A percentile compares a stretch with the other conserved stretches of the same genome.
Conservation (phyloP, 805 yeast species). For the Tetrapisispora phaffii region DNA sequence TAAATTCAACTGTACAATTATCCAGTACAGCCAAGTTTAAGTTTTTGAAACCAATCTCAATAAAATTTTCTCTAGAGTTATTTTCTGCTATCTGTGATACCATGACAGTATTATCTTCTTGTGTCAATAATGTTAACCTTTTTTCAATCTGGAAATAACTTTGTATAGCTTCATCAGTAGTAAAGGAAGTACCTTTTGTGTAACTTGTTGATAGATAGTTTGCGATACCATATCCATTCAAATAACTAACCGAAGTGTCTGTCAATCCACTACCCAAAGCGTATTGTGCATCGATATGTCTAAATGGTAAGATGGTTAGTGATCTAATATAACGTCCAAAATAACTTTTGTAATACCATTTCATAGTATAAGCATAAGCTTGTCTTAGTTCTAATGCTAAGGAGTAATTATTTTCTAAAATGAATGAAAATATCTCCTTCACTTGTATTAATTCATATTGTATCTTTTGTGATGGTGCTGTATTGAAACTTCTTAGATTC, state of each 20-base stretch:
- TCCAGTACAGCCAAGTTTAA: conserved; percentile 66
- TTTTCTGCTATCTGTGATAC: conserved; percentile 80
- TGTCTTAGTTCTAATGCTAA: conserved; percentile 63
- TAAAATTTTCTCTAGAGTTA: conserved; percentile 52
- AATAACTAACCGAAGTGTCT: conserved; percentile 14
- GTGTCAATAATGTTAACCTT: conserved; percentile 47
- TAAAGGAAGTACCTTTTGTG: conserved; percentile 5
- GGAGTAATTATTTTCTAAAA: conserved; percentile 44
- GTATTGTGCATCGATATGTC: conserved; percentile 44
- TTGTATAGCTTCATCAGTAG: conserved; percentile 27
- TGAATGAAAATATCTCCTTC: conserved; percentile 51
- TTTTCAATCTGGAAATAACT: conserved; percentile 53
- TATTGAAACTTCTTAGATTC: conserved; percentile 47
- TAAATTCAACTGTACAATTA: conserved; percentile 67
- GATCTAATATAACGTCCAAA: conserved; percentile 71
- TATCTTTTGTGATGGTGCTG: conserved; percentile 60
- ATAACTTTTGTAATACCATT: conserved; percentile 80
- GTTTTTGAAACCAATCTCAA: conserved; percentile 65
- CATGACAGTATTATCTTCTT: conserved; percentile 54
- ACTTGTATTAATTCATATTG: conserved; percentile 58
- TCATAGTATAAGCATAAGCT: conserved; percentile 83
- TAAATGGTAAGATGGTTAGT: conserved; percentile 50
- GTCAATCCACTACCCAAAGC: conserved; percentile 41
- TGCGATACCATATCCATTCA: conserved; percentile 23
- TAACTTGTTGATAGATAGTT: conserved; percentile 19